phyloP scores from a whole-genome alignment of 2,329 filamentous ascomycete species.

The Stemphylium beticola region DNA sequence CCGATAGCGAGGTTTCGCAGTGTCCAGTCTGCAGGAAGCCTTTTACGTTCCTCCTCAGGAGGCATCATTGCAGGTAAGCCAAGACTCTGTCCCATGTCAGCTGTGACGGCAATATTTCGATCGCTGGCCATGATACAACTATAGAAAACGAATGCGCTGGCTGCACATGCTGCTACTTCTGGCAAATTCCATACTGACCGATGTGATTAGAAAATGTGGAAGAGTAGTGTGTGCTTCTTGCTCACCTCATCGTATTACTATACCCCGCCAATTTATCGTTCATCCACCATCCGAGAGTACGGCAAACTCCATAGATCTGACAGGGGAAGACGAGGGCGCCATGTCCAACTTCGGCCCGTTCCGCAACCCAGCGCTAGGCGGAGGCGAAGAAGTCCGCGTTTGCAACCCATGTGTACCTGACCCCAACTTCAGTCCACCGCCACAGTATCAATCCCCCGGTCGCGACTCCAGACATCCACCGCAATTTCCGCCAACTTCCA shows the following conservation, averaged over 20 bases:
- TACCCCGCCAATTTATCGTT: conserved; percentile 91
- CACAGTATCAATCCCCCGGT: conserved; percentile 50
- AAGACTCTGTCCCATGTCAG: not conserved
- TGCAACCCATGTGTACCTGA: conserved; percentile 78
- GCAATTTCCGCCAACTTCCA: conserved; percentile 10
- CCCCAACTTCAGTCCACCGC: conserved; percentile 66
- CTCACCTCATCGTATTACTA: conserved; percentile 93
- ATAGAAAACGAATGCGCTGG: not conserved
- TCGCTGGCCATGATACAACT: not conserved
- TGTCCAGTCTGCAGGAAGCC: conserved; percentile 83
- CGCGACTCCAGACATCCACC: conserved; percentile 5
- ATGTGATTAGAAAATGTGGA: conserved; percentile 75
- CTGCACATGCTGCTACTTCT: not conserved
- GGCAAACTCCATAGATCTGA: conserved; percentile 52
- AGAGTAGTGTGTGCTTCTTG: conserved; percentile 88
- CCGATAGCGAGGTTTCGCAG: conserved; percentile 78
- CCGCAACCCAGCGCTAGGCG: conserved; percentile 61
- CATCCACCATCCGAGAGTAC: conserved; percentile 60
- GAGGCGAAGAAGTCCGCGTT: conserved; percentile 71
- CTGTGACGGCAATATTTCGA: not conserved
- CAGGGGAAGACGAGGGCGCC: conserved; percentile 45
- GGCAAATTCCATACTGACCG: not conserved
- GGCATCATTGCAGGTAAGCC: conserved; percentile 85
- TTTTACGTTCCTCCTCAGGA: conserved; percentile 85
- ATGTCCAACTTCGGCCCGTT: conserved; percentile 38